A percentile compares a stretch with the other conserved stretches of the same genome.
Conservation (phyloP, 2,329 filamentous ascomycete genomes). For the Calonectria hawksworthii region DNA sequence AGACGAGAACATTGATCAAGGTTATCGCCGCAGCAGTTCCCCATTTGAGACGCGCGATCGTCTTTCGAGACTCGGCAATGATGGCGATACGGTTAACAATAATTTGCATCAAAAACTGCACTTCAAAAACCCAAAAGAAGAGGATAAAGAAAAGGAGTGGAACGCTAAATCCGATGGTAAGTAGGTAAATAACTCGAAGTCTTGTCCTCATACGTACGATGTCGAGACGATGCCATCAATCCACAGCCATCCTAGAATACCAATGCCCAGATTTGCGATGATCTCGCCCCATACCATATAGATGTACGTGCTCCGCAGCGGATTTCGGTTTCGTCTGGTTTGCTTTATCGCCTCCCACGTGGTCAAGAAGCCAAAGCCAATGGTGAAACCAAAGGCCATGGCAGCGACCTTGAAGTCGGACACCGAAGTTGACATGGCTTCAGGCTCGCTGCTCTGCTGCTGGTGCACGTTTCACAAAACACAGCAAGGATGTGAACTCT, state of each 20-base stretch:
- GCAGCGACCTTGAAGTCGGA: conserved; percentile 48
- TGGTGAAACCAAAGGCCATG: conserved; percentile 50
- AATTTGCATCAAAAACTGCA: conserved; percentile 68
- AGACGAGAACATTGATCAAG: conserved; percentile 66
- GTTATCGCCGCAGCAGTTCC: conserved; percentile 59
- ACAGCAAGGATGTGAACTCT: background rate
- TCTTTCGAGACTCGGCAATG: conserved; percentile 58
- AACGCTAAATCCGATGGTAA: conserved; percentile 37
- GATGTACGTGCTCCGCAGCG: conserved; percentile 55
- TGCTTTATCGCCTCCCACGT: conserved; percentile 58
- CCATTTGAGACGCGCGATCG: conserved; percentile 61
- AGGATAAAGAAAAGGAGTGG: conserved; percentile 54
- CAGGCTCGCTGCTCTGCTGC: background rate
- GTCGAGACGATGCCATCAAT: conserved; percentile 52
- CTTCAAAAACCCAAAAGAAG: conserved; percentile 59
- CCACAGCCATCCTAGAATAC: conserved; percentile 56
- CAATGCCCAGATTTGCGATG: conserved; percentile 54
- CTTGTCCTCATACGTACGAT: conserved; percentile 36
- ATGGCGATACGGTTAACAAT: conserved; percentile 68
- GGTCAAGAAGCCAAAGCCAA: conserved; percentile 58
- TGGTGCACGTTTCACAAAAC: background rate
- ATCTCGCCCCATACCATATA: conserved; percentile 64
- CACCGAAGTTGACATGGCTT: conserved; percentile 19
- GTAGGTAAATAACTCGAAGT: background rate
- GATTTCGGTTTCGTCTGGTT: conserved; percentile 53